These are phyloP conservation scores for Candida succiphila DNA, from an alignment of 805 yeast genomes.

Conservation along the genomic window DNA sequence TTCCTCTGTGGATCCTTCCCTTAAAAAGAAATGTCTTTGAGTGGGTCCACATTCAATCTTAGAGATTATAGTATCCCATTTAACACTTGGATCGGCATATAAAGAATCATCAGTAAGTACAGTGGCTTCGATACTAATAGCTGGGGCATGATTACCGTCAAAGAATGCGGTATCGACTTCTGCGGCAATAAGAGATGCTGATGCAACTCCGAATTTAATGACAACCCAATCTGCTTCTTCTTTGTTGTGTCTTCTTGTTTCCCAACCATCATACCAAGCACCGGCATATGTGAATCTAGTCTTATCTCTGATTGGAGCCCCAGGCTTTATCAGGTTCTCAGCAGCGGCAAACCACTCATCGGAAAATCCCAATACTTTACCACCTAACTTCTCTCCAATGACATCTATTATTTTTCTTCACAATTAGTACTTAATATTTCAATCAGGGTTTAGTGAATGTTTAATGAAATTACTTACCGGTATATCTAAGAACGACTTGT, in stretches of 20 bases:
- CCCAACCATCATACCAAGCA: constrained; percentile 99
- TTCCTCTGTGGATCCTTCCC: constrained; percentile 45
- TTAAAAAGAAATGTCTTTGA: constrained; percentile 73
- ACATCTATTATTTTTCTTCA: too few species aligned
- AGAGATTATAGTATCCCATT: constrained; percentile 67
- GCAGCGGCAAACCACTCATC: constrained; percentile 98
- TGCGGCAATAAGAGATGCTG: constrained; percentile 70
- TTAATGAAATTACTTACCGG: constrained; percentile 25
- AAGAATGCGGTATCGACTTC: constrained; percentile 92
- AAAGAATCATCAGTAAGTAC: constrained; percentile 25
- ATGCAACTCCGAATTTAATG: constrained; percentile 71
- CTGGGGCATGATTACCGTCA: constrained; percentile 94
- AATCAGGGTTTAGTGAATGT: constrained; percentile 4
- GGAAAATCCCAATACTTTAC: constrained; percentile 54
- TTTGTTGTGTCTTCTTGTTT: constrained; percentile 86
- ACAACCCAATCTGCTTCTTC: constrained; percentile 84
- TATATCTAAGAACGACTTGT: constrained; percentile 39
- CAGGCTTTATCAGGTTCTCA: constrained; percentile 71
- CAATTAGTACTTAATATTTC: too few species aligned
- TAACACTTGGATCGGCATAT: constrained; percentile 15
- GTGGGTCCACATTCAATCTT: constrained; percentile 82
- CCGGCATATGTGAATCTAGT: constrained; percentile 76
- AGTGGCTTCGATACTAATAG: constrained; percentile 72
- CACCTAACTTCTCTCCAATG: constrained; percentile 78
- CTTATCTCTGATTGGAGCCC: constrained; percentile 71